Percentiles rank a stretch among this genome's conserved stretches.
Conservation (phyloP, 2,329 filamentous ascomycete species). For the Lithohypha guttulata region DNA sequence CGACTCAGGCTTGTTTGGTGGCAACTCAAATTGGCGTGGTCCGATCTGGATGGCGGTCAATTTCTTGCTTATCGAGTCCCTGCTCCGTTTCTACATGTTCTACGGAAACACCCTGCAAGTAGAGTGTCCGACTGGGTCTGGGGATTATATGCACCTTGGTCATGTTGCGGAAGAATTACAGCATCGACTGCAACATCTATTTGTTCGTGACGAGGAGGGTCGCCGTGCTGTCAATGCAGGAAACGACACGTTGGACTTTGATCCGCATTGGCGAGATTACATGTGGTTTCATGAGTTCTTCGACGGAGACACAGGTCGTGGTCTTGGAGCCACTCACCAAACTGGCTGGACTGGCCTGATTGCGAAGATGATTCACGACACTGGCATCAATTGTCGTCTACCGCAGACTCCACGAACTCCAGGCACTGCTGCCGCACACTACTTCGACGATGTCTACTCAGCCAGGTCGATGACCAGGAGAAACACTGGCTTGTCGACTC, state of each 20-base stretch:
- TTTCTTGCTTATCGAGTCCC: slow-evolving; percentile 82
- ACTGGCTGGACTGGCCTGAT: slow-evolving; percentile 95
- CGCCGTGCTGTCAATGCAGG: slow-evolving; percentile 79
- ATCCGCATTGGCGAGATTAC: slow-evolving; percentile 84
- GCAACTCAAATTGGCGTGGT: slow-evolving; percentile 96
- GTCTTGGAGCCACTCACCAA: slow-evolving; percentile 84
- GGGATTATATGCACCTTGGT: slow-evolving; percentile 89
- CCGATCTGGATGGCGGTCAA: slow-evolving; percentile 96
- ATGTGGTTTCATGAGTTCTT: slow-evolving; percentile 98
- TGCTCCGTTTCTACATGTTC: slow-evolving; percentile 94
- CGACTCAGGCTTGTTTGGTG: slow-evolving; percentile 86
- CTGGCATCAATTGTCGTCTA: slow-evolving; percentile 79
- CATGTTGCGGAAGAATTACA: slow-evolving; percentile 92
- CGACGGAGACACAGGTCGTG: slow-evolving; percentile 80
- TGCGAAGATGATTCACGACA: slow-evolving; percentile 95
- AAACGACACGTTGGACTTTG: slow-evolving; percentile 77
- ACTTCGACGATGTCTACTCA: slow-evolving; percentile 91
- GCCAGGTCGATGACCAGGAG: slow-evolving; percentile 28
- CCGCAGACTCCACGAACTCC: slow-evolving; percentile 89
- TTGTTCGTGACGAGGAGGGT: slow-evolving; percentile 72
- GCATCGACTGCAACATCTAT: slow-evolving; percentile 85
- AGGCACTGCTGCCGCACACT: slow-evolving; percentile 71
- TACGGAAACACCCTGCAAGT: slow-evolving; percentile 82
- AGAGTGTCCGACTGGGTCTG: slow-evolving; percentile 86
- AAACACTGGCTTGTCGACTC: slow-evolving; percentile 15